Base-by-base conservation (phyloP, 2,329 filamentous ascomycete species). In the Scortechinia acanthostroma region DNA sequence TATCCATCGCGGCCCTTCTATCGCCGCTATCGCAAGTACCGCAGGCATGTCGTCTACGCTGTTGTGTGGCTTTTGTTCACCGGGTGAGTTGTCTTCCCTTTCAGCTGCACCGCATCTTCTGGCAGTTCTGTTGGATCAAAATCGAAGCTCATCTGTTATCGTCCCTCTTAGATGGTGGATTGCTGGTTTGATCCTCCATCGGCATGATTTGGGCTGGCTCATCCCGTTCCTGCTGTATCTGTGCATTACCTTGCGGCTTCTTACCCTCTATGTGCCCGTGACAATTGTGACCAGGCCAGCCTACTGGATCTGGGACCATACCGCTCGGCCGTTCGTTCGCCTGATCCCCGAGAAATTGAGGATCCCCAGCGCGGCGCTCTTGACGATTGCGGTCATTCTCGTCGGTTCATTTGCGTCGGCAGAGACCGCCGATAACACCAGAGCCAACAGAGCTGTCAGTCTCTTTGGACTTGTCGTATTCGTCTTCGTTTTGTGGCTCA, bases 211-310 rank as follows among this genome's bases (percentile, higher is more conserved):
- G 35, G 3, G 75, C 77, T 52, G 82, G 83, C 57, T 86, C 45
- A 74, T 83, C 49, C 81, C 82, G 0, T 84, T 85, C 64, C 67
- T 86, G 28, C 60, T 86, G 37, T 86, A 74, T 61, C 70, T 86
- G 33, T 69, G 67, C 42, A 77, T 86, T 51, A 77, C 77, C 17
- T 64, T 86, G 45, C 75, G 82, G 3, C 53, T 86, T 21, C 55
- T 86, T 53, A 79, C 77, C 50, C 70, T 80, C 58, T 74, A 81
- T 52, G 59, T 83, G 2, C 78, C 80, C 1, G 71, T 80, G 49
- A 68, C 68, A 35, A 60, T 78, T 45, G 57, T 85, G 48, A 75
- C 70, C 23, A 72, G 65, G 51, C 78, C 80, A 2, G 70, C 80
- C 61, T 67, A 70, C 48, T 77, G 65, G 47, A 53, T 76, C 3